Base-by-base conservation (phyloP, 148 eudicot genomes). In the Silene latifolia region DNA sequence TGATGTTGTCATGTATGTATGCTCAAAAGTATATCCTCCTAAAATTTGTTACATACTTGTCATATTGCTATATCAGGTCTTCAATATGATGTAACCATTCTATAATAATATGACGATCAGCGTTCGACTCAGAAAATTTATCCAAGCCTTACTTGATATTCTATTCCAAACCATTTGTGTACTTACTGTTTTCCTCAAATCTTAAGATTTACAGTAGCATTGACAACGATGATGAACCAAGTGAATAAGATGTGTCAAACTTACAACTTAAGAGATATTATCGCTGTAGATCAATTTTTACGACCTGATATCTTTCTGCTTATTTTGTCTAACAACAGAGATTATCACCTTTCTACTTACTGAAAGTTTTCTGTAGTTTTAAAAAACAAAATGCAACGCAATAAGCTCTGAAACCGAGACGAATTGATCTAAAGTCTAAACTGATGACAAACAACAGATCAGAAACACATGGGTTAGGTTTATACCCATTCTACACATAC, bases 391-490 rank as follows among this genome's bases (percentile, higher is more conserved):
- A 39, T 3, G 44, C 44, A 5, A 39, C 9, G 44, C 1, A 39
- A 39, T 51, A 15, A 51, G 56, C 56, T 51, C 56, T 1, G 17
- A 51, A 51, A 51, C 17, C 4, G 56, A 51, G 56, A 51, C 56
- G 56, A 51, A 13, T 51, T 51, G 44, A 39, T 39, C 44, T 39
- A 39, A 39, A 51, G 6, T 39, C 44, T 39, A 39, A 39, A 51
- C 17, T 51, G 56, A 51, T 51, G 56, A 51, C 56, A 51, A 51
- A 51, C 17, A 69, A 20, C 69, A 14, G 20, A 70, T 11, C 17
- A 24, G 24, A 13, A 35, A 23, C 74, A 71, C 80, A 77, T 77
- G 80, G 61, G 61, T 69, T 69, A 23, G 73, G 79, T 70, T 7
- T 47, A 27, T 19, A 58, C 72, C 35, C 35, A 6, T 18, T 72